Percentiles rank a stretch among this genome's conserved stretches.
phyloP scores from a whole-genome alignment of 2,329 filamentous ascomycete genomes.

The Neonectria hederae region DNA sequence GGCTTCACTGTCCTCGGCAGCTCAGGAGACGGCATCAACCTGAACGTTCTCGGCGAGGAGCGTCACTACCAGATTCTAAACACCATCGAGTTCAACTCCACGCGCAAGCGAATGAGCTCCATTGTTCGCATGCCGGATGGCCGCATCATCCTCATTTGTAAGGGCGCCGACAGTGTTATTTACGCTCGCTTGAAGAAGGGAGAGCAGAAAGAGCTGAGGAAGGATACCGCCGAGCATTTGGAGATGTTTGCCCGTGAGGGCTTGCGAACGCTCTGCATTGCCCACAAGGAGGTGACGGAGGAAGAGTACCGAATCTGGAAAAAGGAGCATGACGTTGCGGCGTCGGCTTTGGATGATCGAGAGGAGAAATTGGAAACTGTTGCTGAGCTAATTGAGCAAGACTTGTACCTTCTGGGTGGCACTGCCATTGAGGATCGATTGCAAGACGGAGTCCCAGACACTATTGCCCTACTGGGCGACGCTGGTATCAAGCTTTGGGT shows the following conservation, averaged over 20 bases:
- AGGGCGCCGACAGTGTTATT: conserved; percentile 96
- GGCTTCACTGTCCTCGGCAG: conserved; percentile 92
- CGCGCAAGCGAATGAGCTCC: conserved; percentile 95
- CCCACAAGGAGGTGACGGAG: conserved; percentile 81
- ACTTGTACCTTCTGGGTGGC: conserved; percentile 87
- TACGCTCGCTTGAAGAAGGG: conserved; percentile 89
- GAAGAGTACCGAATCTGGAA: conserved; percentile 88
- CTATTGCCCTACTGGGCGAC: conserved; percentile 87
- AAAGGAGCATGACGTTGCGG: conserved; percentile 85
- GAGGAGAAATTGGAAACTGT: conserved; percentile 94
- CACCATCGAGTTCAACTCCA: conserved; percentile 97
- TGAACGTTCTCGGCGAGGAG: conserved; percentile 90
- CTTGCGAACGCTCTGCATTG: conserved; percentile 92
- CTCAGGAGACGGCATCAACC: conserved; percentile 79
- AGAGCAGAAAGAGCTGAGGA: conserved; percentile 85
- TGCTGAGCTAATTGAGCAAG: conserved; percentile 89
- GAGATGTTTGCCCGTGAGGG: conserved; percentile 98
- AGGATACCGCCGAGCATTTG: conserved; percentile 88
- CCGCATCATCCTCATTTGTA: conserved; percentile 91
- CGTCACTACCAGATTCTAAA: conserved; percentile 88
- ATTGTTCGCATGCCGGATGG: conserved; percentile 95
- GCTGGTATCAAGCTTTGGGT: conserved; percentile 99
- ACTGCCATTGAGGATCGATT: conserved; percentile 97
- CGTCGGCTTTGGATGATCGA: conserved; percentile 82
- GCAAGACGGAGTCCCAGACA: conserved; percentile 96